Conservation (phyloP, 306 rosid genomes). For the Inga leiocalycina region DNA sequence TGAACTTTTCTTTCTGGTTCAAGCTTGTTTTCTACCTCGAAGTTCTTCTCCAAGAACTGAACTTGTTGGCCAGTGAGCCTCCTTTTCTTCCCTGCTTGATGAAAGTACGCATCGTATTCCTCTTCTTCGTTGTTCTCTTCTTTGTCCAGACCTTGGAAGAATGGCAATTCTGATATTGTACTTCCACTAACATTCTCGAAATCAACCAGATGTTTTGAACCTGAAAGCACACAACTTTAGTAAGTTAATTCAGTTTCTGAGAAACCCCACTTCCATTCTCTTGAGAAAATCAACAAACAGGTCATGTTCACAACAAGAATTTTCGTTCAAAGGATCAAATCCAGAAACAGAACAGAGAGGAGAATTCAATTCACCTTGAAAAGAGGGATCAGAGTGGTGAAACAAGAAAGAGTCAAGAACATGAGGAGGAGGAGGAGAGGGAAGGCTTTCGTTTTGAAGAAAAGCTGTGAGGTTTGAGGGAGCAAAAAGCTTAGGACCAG, state of each 20-base stretch:
- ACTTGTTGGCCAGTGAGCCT: slow-evolving; percentile 77
- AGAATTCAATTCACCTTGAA: slow-evolving; percentile 41
- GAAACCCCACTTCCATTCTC: background rate
- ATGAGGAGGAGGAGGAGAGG: slow-evolving; percentile 49
- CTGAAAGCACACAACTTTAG: slow-evolving; percentile 30
- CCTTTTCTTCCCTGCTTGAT: slow-evolving; percentile 79
- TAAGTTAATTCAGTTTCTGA: background rate
- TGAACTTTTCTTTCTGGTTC: slow-evolving; percentile 85
- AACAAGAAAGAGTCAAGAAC: slow-evolving; percentile 51
- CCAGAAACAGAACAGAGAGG: background rate
- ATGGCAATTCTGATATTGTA: slow-evolving; percentile 34
- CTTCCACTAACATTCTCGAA: slow-evolving; percentile 41
- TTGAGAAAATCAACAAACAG: background rate
- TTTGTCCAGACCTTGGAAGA: slow-evolving; percentile 40
- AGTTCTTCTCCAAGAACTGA: slow-evolving; percentile 72
- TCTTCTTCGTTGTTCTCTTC: slow-evolving; percentile 52
- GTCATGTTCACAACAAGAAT: background rate
- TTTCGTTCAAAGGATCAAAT: background rate
- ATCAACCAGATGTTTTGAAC: slow-evolving; percentile 52
- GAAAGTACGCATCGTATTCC: slow-evolving; percentile 56
- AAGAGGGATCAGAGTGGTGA: slow-evolving; percentile 47
- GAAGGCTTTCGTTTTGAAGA: slow-evolving; percentile 40
- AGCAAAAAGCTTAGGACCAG: slow-evolving; percentile 34
- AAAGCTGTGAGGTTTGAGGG: slow-evolving; percentile 42
- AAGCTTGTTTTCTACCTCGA: slow-evolving; percentile 80